A percentile compares a stretch with the other conserved stretches of the same genome.
Conservation (phyloP, 768 basidiomycete genomes). For the Suillus subluteus region DNA sequence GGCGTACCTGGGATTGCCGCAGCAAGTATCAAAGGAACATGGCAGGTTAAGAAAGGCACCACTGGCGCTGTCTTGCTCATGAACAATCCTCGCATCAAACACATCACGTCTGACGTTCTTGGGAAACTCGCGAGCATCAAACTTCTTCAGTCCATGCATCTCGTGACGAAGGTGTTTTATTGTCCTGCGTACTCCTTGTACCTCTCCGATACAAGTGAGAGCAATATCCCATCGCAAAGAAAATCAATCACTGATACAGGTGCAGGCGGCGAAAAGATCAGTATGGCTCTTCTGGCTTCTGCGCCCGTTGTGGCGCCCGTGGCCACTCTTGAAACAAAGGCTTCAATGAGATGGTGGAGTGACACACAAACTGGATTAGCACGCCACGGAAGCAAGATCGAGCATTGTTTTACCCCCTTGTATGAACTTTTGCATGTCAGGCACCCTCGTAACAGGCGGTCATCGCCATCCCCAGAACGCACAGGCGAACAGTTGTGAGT, state of each 20-base stretch:
- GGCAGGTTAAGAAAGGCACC: constrained; percentile 22
- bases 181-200: constrained; percentile 27
- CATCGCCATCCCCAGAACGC: constrained; percentile 6
- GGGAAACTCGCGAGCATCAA: constrained; percentile 19
- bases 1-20: constrained; percentile 19
- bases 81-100: constrained; percentile 18
- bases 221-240: neutral
- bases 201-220: constrained; percentile 7
- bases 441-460: neutral
- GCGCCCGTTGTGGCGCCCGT: neutral
- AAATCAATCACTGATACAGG: neutral
- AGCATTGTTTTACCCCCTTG: constrained; percentile 6
- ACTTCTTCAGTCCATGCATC: constrained; percentile 19
- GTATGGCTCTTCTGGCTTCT: neutral
- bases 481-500: constrained; percentile 4
- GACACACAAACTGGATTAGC: constrained; percentile 2
- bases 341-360: neutral
- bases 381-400: neutral
- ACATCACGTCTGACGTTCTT: constrained; percentile 12
- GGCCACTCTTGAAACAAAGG: neutral
- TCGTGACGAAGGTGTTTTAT: constrained; percentile 26
- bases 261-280: constrained; percentile 6
- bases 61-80: constrained; percentile 30
- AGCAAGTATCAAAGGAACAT: constrained; percentile 29
- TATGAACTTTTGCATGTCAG: constrained; percentile 7